Percentiles rank a stretch among this genome's conserved stretches.
phyloP scores from a whole-genome alignment of 306 rosid genomes.

The Canavalia ensiformis region DNA sequence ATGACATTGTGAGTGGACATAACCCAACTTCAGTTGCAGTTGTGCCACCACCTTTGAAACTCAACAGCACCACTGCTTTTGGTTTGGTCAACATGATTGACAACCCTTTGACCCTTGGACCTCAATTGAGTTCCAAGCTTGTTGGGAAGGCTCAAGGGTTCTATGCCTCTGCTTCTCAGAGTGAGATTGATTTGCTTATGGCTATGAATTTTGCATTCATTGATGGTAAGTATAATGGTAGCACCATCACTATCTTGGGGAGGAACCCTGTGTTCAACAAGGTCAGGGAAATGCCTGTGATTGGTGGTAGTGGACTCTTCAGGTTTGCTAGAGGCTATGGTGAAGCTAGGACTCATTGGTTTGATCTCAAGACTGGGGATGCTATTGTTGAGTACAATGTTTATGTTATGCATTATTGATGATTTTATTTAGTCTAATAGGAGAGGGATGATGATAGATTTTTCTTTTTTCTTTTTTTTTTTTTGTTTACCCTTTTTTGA shows the following conservation, averaged over 20 bases:
- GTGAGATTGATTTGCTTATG: constrained; percentile 57
- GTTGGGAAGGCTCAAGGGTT: constrained; percentile 69
- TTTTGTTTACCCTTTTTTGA: neutral
- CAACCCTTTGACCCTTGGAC: constrained; percentile 60
- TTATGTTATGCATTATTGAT: constrained; percentile 54
- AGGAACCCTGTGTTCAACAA: constrained; percentile 60
- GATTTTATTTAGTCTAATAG: neutral
- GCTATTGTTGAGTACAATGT: constrained; percentile 70
- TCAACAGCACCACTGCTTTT: constrained; percentile 47
- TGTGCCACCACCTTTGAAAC: constrained; percentile 28
- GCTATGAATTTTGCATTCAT: constrained; percentile 72
- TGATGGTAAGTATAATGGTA: constrained; percentile 82
- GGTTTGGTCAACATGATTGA: constrained; percentile 54
- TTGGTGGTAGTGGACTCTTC: constrained; percentile 85
- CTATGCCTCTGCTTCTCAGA: constrained; percentile 61
- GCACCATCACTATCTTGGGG: constrained; percentile 70
- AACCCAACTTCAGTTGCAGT: constrained; percentile 51
- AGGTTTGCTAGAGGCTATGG: constrained; percentile 78
- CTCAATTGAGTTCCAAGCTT: constrained; percentile 48
- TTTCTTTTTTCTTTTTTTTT: neutral
- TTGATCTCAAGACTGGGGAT: constrained; percentile 51
- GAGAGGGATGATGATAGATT: neutral
- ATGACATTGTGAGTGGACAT: constrained; percentile 57
- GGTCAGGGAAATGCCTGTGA: constrained; percentile 80
- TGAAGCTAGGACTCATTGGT: constrained; percentile 51